Percentiles rank a stretch among this genome's conserved stretches.
Evolutionary conservation across 805 yeast species (phyloP).

Genomic region (Trichomonascus vanleenenianus): DNA sequence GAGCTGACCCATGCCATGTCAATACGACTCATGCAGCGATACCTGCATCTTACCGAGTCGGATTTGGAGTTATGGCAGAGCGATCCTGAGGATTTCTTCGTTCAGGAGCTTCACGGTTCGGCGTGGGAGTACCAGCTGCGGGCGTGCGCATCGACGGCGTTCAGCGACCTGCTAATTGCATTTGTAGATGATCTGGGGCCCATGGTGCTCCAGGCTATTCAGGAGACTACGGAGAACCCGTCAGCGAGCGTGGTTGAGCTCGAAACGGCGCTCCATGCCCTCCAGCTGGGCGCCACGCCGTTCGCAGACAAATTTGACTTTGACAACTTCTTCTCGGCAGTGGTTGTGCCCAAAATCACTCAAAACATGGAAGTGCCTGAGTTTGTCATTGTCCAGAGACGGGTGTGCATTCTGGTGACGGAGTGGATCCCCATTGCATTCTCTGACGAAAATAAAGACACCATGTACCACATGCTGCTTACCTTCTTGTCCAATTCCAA

Average conservation of each 20-base stretch:
- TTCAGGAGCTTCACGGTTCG: conserved; percentile 70
- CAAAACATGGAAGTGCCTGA: conserved; percentile 44
- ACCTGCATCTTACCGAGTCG: conserved; percentile 50
- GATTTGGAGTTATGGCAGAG: conserved; percentile 76
- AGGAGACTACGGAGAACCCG: conserved; percentile 28
- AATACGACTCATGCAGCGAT: neutral
- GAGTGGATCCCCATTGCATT: conserved; percentile 76
- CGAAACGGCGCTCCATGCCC: conserved; percentile 76
- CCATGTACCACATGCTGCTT: conserved; percentile 51
- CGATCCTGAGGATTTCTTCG: conserved; percentile 92
- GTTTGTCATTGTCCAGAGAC: conserved; percentile 58
- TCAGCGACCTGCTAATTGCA: conserved; percentile 59
- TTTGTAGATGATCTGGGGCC: conserved; percentile 51
- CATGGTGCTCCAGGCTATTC: conserved; percentile 49
- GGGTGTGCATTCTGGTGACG: conserved; percentile 65
- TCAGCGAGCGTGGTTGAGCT: conserved; percentile 52
- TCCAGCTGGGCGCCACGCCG: conserved; percentile 66
- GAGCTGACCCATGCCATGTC: conserved; percentile 37
- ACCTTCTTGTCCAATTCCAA: conserved; percentile 41
- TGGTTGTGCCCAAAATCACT: conserved; percentile 41
- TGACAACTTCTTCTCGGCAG: conserved; percentile 43
- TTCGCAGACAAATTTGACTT: conserved; percentile 62
- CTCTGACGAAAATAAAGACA: conserved; percentile 46
- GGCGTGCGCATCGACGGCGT: conserved; percentile 82
- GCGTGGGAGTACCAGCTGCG: conserved; percentile 78